These are phyloP conservation scores for Camellia lanceoleosa DNA, from an alignment of 148 eudicot species.

Conservation along the genomic window DNA sequence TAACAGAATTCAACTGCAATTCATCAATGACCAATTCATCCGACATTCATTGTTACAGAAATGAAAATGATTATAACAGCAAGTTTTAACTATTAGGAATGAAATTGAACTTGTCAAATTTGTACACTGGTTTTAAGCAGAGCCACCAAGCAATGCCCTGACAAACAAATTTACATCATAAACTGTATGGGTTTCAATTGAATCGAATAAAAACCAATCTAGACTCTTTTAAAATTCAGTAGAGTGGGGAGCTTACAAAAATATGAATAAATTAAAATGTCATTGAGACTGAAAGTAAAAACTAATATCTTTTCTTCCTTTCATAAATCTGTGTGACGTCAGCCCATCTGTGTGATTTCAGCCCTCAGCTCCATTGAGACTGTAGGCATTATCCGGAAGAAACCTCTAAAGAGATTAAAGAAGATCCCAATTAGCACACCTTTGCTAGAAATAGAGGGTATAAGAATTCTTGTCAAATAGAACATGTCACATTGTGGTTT, in stretches of 20 bases:
- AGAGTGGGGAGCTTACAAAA: neutral
- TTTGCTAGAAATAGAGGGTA: neutral
- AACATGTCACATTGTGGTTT: too few relatives aligned
- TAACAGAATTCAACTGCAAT: neutral
- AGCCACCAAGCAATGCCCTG: neutral
- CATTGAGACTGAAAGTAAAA: neutral
- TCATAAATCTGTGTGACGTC: too few relatives aligned
- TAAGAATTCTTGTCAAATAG: too few relatives aligned
- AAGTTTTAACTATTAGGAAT: neutral
- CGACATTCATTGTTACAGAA: neutral
- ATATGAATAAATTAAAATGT: too few relatives aligned
- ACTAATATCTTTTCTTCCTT: neutral
- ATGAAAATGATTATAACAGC: neutral
- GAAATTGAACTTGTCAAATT: neutral
- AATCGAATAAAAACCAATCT: neutral
- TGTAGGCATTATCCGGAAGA: neutral
- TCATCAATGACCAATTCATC: neutral
- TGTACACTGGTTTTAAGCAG: neutral
- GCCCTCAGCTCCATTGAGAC: neutral
- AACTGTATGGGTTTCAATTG: neutral
- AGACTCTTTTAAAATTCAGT: too few relatives aligned
- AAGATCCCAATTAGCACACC: neutral
- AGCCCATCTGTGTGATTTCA: neutral
- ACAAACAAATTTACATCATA: constrained; percentile 1
- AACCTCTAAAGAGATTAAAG: neutral